Evolutionary conservation across 2,329 filamentous ascomycete genomes (phyloP), one percentile per base, ranked within the genome.

Genomic region (Ceratocystis smalleyi): DNA sequence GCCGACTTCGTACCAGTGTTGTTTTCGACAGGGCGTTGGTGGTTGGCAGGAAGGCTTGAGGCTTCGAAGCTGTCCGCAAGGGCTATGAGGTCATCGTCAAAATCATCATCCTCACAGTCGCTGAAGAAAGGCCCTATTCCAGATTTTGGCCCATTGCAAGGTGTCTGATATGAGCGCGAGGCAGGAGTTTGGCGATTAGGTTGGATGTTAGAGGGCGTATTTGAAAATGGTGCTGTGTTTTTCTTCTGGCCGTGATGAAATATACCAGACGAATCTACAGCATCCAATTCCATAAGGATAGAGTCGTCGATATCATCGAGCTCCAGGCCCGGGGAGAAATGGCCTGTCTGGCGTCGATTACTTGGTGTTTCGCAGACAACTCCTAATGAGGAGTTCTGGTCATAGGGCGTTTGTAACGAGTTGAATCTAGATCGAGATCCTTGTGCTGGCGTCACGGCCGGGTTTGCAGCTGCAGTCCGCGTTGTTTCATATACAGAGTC

Each of bases 41-140:
- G 76, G 1, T 73, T 74, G 19, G 82, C 74, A 0, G 74, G 74
- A 5, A 73, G 70, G 6, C 79, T 75, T 4, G 69, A 67, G 2
- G 66, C 67, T 54, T 69, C 67, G 3, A 70, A 69, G 43, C 47
- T 57, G 19, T 66, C 67, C 17, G 65, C 66, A 4, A 66, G 54
- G 15, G 64, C 67, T 61, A 68, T 65, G 30, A 68, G 59, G n/a
- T 67, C 64, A 45, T 67, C 64, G 55, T 68, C 67, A 19, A 66
- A 43, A 10, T 51, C 57, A 24, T 64, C 62, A 27, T 61, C 59
- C 22, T 66, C 65, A 30, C 43, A 43, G 43, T 67, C 67, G 12
- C 65, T 66, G n/a, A 65, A 65, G 43, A 61, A 64, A 27, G 67
- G 64, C 12, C 43, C 32, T 43, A 6, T 15, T 17, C 49, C 59